A percentile compares a stretch with the other conserved stretches of the same genome.
Conservation (phyloP, 805 yeast genomes). For the Lipomyces starkeyi region DNA sequence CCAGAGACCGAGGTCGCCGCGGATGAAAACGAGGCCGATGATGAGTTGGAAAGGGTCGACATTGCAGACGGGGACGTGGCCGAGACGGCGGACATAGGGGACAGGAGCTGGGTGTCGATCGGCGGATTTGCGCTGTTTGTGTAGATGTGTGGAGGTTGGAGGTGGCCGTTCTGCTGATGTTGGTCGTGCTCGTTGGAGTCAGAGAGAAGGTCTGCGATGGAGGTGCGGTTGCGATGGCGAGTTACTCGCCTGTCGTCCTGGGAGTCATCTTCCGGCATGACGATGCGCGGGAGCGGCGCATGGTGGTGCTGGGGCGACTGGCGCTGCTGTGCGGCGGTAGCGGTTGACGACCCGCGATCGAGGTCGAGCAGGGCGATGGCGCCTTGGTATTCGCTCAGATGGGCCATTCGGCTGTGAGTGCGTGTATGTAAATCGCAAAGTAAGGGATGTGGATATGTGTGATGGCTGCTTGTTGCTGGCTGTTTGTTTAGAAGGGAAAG, state of each 20-base stretch:
- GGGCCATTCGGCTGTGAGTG: slow-evolving; percentile 23
- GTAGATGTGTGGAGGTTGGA: slow-evolving; percentile 23
- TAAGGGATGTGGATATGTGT: neutral
- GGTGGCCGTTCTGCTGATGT: slow-evolving; percentile 21
- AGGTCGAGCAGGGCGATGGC: slow-evolving; percentile 41
- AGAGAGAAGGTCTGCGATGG: slow-evolving; percentile 36
- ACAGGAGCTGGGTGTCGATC: slow-evolving; percentile 37
- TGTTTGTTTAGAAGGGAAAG: neutral
- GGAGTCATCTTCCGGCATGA: slow-evolving; percentile 24
- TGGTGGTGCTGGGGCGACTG: slow-evolving; percentile 23
- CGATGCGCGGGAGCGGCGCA: slow-evolving; percentile 36
- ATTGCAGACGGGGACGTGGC: slow-evolving; percentile 18
- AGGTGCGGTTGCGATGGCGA: slow-evolving; percentile 29
- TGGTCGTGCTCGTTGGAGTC: slow-evolving; percentile 24
- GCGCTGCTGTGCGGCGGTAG: slow-evolving; percentile 15
- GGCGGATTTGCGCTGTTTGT: slow-evolving; percentile 34
- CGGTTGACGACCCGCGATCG: slow-evolving; percentile 26
- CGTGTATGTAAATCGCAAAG: neutral
- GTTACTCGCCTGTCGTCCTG: slow-evolving; percentile 21
- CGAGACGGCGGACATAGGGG: slow-evolving; percentile 24
- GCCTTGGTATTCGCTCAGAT: slow-evolving; percentile 39
- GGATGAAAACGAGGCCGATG: slow-evolving; percentile 14
- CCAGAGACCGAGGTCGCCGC: neutral
- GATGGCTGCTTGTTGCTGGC: neutral
- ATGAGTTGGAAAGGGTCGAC: slow-evolving; percentile 13